Evolutionary conservation across 495 filamentous ascomycete species (phyloP).

Genomic region (Penicillium riverlandense): DNA sequence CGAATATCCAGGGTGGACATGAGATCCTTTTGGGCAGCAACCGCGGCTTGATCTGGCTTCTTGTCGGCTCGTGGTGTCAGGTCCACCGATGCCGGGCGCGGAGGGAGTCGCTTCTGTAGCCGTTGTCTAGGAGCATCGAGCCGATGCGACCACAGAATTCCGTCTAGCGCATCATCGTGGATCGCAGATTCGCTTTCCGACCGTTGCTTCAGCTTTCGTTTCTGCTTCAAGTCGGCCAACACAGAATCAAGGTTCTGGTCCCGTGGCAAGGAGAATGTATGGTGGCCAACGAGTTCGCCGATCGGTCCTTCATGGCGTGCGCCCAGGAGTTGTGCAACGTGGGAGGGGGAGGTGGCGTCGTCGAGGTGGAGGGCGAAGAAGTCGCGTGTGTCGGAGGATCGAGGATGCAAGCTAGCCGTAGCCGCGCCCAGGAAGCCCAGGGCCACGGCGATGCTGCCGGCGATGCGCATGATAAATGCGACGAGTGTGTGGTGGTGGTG

Average conservation of each 20-base stretch:
- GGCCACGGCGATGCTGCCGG: constrained; percentile 30
- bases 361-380: constrained; percentile 87
- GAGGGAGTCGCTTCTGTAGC: constrained; percentile 68
- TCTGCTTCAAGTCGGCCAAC: constrained; percentile 47
- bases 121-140: constrained; percentile 58
- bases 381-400: constrained; percentile 67
- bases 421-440: constrained; percentile 27
- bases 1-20: constrained; percentile 59
- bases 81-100: constrained; percentile 21
- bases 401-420: constrained; percentile 38
- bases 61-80: constrained; percentile 2
- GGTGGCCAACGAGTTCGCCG: constrained; percentile 73
- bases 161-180: constrained; percentile 53
- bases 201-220: constrained; percentile 48
- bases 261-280: constrained; percentile 71
- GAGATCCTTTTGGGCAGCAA: constrained; percentile 53
- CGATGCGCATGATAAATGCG: constrained; percentile 29
- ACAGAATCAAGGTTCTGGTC: constrained; percentile 49
- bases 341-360: constrained; percentile 51
- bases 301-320: constrained; percentile 77
- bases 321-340: constrained; percentile 67
- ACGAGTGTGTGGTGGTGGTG: not conserved
- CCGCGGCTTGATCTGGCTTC: constrained; percentile 37
- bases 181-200: constrained; percentile 32
- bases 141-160: constrained; percentile 75